Evolutionary conservation across 441 rosid species (phyloP).

Genomic region (Raphanus hybrid): DNA sequence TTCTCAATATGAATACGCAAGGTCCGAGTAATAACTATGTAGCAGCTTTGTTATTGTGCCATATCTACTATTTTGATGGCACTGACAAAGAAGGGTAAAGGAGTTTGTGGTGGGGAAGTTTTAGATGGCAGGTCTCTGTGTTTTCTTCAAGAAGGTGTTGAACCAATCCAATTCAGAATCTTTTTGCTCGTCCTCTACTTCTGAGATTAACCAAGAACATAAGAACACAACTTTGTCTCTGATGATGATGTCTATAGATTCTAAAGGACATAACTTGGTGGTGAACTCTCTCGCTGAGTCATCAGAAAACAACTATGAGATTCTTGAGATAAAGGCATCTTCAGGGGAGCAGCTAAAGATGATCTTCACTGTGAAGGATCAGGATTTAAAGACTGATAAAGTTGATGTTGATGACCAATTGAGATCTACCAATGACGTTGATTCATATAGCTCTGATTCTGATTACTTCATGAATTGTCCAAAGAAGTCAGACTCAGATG

Average conservation of each 20-base stretch:
- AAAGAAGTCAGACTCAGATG: constrained; percentile 58
- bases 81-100: too few relatives aligned
- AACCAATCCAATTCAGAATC: constrained; percentile 46
- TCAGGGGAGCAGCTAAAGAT: constrained; percentile 42
- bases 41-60: too few relatives aligned
- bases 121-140: too few relatives aligned
- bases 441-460: constrained; percentile 61
- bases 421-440: constrained; percentile 31
- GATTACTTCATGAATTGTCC: constrained; percentile 67
- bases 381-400: neutral
- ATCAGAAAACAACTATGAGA: constrained; percentile 67
- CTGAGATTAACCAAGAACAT: constrained; percentile 69
- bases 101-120: too few relatives aligned
- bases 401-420: constrained; percentile 35
- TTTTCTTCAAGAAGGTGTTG: constrained; percentile 36
- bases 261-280: constrained; percentile 47
- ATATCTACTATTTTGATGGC: too few relatives aligned
- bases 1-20: too few relatives aligned
- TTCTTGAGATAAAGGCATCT: constrained; percentile 63
- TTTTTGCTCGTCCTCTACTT: constrained; percentile 53
- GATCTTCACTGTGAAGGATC: neutral
- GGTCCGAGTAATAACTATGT: too few relatives aligned
- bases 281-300: constrained; percentile 59
- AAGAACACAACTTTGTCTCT: constrained; percentile 66
- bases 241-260: constrained; percentile 76